phyloP scores from a whole-genome alignment of 768 basidiomycete genomes.

The Boletus fagicola region DNA sequence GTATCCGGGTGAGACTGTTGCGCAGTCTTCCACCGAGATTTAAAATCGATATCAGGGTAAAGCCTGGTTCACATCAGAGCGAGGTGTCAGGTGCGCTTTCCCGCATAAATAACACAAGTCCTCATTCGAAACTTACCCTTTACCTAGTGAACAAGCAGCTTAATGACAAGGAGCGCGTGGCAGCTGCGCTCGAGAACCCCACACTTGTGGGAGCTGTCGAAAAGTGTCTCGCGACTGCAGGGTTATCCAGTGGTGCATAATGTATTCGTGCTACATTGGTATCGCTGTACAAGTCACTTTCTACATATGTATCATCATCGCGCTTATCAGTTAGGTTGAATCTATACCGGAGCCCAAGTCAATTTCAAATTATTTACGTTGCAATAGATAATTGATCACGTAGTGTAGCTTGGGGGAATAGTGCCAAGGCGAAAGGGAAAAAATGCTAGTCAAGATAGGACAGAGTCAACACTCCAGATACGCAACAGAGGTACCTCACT shows the following conservation, averaged over 20 bases:
- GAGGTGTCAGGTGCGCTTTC: slow-evolving; percentile 72
- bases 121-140: not conserved
- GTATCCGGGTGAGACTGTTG: slow-evolving; percentile 88
- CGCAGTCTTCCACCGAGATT: slow-evolving; percentile 88
- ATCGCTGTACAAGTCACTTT: not conserved
- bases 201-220: slow-evolving; percentile 86
- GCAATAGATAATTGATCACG: not conserved
- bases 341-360: not conserved
- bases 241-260: not conserved
- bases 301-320: not conserved
- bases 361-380: not conserved
- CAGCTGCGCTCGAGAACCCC: slow-evolving; percentile 92
- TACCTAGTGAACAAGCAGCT: slow-evolving; percentile 91
- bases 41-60: slow-evolving; percentile 91
- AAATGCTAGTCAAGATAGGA: not conserved
- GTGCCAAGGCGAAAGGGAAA: not conserved
- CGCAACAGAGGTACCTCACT: not conserved
- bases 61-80: slow-evolving; percentile 95
- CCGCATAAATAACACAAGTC: not conserved
- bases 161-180: slow-evolving; percentile 98
- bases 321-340: not conserved
- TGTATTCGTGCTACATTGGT: slow-evolving; percentile 1
- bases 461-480: not conserved
- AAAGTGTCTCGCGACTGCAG: slow-evolving; percentile 55
- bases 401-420: too few relatives aligned